Evolutionary conservation across 2,329 filamentous ascomycete species (phyloP), one percentile per base, ranked within the genome.

Genomic region (Nectriaceae sp.): DNA sequence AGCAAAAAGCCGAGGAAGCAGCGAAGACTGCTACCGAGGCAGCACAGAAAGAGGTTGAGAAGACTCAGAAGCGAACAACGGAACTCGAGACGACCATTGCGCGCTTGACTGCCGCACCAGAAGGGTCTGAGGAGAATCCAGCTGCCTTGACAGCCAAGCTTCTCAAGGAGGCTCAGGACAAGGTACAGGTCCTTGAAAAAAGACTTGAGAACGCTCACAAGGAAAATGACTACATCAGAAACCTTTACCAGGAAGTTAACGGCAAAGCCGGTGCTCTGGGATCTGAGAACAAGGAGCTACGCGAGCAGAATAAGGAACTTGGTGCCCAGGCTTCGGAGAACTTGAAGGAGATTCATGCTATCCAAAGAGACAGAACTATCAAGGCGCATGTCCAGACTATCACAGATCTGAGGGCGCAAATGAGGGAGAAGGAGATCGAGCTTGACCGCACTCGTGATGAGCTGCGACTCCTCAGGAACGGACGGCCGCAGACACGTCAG

Each of bases 191-290:
- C 13, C 66, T 77, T 4, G 73, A 76, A 33, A 68, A 66, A 46
- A 69, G 69, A 18, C 61, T 70, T 4, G 70, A 71, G 44, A 67
- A 71, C 4, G 65, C 73, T 4, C 67, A 77, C 21, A 71, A 70
- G 13, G 79, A 84, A 4, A 69, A 76, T 21, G 79, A 83, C 2
- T 89, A 84, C 57, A 70, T 75, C 11, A 77, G 80, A 44, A 72
- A 74, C 4, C 70, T 76, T 10, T 89, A 88, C 57, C 84, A 87
- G 56, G 72, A 78, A 19, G 76, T 79, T 1, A 82, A 80, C 8
- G 73, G 75, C 24, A 64, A 71, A 1, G 75, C 75, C 3, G 69
- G 70, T 13, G 70, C 72, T 15, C 65, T 82, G 3, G 66, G 69
- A 18, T 59, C 67, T 2, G 75, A 82, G 57, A 79, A 78, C 54